These are phyloP conservation scores for Fomitiporia mediterranea DNA, from an alignment of 1,284 basidiomycete genomes.

Conservation along the genomic window DNA sequence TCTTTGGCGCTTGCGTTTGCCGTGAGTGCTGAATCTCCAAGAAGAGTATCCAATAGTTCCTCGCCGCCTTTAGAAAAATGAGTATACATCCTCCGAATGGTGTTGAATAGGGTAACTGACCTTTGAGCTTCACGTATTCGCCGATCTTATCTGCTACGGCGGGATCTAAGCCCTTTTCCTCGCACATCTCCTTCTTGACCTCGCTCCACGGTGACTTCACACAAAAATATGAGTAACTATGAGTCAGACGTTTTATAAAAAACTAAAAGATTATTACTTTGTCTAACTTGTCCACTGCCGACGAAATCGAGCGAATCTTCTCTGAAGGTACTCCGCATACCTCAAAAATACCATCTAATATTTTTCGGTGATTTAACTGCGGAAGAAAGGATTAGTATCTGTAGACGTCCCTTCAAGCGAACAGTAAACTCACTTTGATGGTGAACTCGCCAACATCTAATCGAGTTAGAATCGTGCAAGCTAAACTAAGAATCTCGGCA, in stretches of 20 bases:
- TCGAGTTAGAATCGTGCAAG: slow-evolving; percentile 78
- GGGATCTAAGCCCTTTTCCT: slow-evolving; percentile 88
- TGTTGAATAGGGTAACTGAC: slow-evolving; percentile 37
- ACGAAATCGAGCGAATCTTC: slow-evolving; percentile 93
- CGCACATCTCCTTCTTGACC: slow-evolving; percentile 94
- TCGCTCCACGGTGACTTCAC: slow-evolving; percentile 80
- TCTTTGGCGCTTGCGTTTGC: slow-evolving; percentile 74
- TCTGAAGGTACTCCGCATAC: slow-evolving; percentile 92
- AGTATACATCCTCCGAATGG: slow-evolving; percentile 3
- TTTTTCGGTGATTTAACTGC: slow-evolving; percentile 93
- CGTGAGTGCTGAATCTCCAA: slow-evolving; percentile 61
- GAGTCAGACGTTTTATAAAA: not conserved
- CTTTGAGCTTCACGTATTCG: slow-evolving; percentile 94
- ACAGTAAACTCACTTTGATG: slow-evolving; percentile 64
- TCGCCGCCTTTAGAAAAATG: slow-evolving; percentile 53
- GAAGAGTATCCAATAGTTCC: slow-evolving; percentile 74
- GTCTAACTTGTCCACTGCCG: slow-evolving; percentile 98
- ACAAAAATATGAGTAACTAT: slow-evolving; percentile 15
- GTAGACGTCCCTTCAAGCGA: not conserved
- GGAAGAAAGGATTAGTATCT: not conserved
- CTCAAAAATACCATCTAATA: slow-evolving; percentile 96
- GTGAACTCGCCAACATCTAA: slow-evolving; percentile 93
- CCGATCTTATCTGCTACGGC: slow-evolving; percentile 91
- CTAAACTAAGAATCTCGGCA: slow-evolving; percentile 82
- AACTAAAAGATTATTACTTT: slow-evolving; percentile 52